These are phyloP conservation scores for Cladosporium oxysporum DNA, from an alignment of 2,329 filamentous ascomycete genomes.

Conservation along the genomic window DNA sequence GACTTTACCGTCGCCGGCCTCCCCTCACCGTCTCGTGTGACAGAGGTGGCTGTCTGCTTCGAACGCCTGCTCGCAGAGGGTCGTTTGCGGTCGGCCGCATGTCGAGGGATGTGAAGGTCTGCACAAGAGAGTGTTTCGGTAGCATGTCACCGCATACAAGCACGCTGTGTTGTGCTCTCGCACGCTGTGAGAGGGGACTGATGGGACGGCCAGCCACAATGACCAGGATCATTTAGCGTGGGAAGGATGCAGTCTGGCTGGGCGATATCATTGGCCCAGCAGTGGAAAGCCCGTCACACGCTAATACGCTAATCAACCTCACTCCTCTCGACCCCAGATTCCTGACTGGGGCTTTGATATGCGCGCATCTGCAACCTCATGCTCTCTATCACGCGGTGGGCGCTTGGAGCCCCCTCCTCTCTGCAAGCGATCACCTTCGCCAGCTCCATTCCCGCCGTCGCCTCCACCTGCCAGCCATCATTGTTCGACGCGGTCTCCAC, in stretches of 20 bases:
- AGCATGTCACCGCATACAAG: conserved; percentile 7
- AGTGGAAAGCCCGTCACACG: conserved; percentile 5
- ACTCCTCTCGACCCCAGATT: conserved; percentile 18
- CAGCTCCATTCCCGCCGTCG: conserved; percentile 1
- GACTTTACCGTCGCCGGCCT: background rate
- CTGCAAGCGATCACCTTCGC: conserved; percentile 17
- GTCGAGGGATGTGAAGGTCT: background rate
- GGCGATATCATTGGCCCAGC: background rate
- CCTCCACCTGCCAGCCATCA: conserved; percentile 13
- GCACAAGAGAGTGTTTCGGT: conserved; percentile 11
- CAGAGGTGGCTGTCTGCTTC: background rate
- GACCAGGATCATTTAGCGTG: conserved; percentile 18
- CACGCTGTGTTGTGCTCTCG: conserved; percentile 8
- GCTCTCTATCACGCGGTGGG: conserved; percentile 13
- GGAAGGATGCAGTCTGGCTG: conserved; percentile 5
- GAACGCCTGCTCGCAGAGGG: background rate
- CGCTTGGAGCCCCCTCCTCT: conserved; percentile 16
- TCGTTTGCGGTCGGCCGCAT: conserved; percentile 3
- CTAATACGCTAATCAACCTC: conserved; percentile 2
- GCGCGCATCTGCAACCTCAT: conserved; percentile 18
- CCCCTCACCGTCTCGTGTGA: conserved; percentile 8
- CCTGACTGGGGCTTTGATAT: conserved; percentile 13
- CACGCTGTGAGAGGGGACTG: background rate
- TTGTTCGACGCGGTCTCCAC: background rate
- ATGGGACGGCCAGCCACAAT: conserved; percentile 11